A percentile compares a stretch with the other conserved stretches of the same genome.
These are phyloP conservation scores for Rhodotorula graminis DNA, from an alignment of 768 basidiomycete species.

Conservation along the genomic window DNA sequence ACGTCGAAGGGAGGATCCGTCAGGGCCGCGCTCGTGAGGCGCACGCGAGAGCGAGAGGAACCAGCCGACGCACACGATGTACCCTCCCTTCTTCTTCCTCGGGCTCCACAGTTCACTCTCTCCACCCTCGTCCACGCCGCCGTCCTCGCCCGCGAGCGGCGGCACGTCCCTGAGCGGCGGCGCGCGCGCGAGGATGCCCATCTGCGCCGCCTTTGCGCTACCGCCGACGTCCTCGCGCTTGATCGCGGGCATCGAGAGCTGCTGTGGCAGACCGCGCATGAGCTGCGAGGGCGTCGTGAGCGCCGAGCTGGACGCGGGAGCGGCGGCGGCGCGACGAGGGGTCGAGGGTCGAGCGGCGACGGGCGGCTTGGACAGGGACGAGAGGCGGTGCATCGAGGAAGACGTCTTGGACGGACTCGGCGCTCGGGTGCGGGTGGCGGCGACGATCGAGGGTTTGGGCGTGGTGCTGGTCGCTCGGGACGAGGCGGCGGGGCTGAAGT, in stretches of 20 bases:
- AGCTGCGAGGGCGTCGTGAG: background rate
- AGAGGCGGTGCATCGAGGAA: background rate
- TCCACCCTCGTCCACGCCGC: background rate
- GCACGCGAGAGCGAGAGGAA: too few species aligned
- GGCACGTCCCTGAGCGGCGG: background rate
- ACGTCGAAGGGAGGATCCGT: too few species aligned
- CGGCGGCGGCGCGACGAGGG: background rate
- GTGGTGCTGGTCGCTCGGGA: background rate
- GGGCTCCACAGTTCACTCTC: background rate
- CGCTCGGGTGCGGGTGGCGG: too few species aligned
- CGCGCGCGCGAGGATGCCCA: background rate
- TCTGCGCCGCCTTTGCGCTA: too few species aligned
- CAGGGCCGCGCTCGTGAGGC: too few species aligned
- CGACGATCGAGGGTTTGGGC: too few species aligned
- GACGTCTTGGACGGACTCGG: background rate
- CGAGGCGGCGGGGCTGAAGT: background rate
- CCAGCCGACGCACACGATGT: background rate
- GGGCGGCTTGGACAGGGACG: background rate
- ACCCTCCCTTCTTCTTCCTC: constrained; percentile 4
- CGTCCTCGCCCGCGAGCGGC: too few species aligned
- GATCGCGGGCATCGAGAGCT: accelerated
- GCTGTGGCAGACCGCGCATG: background rate
- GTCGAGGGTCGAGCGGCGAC: background rate
- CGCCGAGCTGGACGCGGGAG: accelerated
- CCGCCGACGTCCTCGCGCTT: background rate